Percentiles rank a stretch among this genome's conserved stretches.
Evolutionary conservation across 352 stramenopile species (phyloP).

Genomic region (Phytopythium montanum): DNA sequence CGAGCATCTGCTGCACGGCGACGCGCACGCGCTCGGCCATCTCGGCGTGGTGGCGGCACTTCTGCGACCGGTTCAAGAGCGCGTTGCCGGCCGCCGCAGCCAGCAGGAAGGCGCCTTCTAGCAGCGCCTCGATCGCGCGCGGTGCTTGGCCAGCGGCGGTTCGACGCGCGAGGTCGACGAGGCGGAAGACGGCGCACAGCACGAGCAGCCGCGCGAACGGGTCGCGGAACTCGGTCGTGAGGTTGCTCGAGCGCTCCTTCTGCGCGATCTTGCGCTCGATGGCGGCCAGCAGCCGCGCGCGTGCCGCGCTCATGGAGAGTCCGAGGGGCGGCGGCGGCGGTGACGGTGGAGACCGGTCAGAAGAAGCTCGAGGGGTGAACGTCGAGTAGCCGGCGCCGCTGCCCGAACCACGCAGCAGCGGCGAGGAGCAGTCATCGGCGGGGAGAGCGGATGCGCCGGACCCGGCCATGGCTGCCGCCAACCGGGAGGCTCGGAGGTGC

Average conservation of each 20-base stretch:
- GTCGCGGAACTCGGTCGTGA: conserved; percentile 71
- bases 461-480: neutral
- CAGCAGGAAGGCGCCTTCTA: conserved; percentile 60
- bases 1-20: conserved; percentile 57
- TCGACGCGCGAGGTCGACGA: conserved; percentile 41
- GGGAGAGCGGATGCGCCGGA: neutral
- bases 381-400: conserved; percentile 21
- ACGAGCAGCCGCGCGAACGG: conserved; percentile 66
- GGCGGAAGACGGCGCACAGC: conserved; percentile 60
- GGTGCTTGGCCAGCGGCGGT: conserved; percentile 21
- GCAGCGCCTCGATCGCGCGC: conserved; percentile 23
- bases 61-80: conserved; percentile 60
- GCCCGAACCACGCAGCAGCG: conserved; percentile 18
- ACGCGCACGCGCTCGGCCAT: conserved; percentile 74
- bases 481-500: neutral
- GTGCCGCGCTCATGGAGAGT: conserved; percentile 43
- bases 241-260: conserved; percentile 56
- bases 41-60: conserved; percentile 67
- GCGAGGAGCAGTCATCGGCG: conserved; percentile 6
- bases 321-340: conserved; percentile 31
- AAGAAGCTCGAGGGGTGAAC: conserved; percentile 11
- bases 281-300: conserved; percentile 48
- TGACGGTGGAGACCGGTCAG: neutral
- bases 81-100: conserved; percentile 55
- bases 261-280: conserved; percentile 72